Base-by-base conservation (phyloP, 192 early-diverging fungal species). In the Dispira simplex region DNA sequence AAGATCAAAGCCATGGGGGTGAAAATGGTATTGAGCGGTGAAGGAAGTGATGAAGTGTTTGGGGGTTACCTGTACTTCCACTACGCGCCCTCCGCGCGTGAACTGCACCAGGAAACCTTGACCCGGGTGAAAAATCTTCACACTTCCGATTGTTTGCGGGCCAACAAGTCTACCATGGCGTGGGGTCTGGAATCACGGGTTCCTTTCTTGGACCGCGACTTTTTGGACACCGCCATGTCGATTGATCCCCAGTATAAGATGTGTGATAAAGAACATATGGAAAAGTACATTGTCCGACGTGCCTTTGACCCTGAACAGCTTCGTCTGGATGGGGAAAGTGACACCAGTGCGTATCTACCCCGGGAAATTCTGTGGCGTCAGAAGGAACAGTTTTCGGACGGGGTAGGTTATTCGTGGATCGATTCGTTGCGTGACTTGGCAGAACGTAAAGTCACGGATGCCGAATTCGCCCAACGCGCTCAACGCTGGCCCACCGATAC, bases 81-180 rank as follows among this genome's bases (percentile, higher is more conserved):
- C 83, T 77, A 80, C 60, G 92, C 96, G 27, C 96, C 96, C 46
- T 71, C 71, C 59, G 81, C 85, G 13, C 81, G 76, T 48, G 79
- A 84, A 11, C 85, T 98, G 67, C 96, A 98, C 76, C 80, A 83
- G 66, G 96, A 98, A 73, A 86, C 83, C 48, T 89, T 98, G 62
- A 79, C 71, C 53, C 88, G 96, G 65, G 92, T 97, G 71, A 90
- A 97, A 79, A 94, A 98, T 83, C 78, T 98, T 57, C 93, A 98
- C 73, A 95, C 90, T 26, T 82, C 91, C 69, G 96, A 98, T 73
- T 91, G 89, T 75, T 77, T 98, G 59, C 92, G 96, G 69, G 96
- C 96, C 73, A 97, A 98, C 87, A 97, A 98, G 74, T 90, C 92
- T 5, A 98, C 95, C 47, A 97, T 98, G 93, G 95, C 95, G 8